phyloP scores from a whole-genome alignment of 164 flowering plant genomes.

The Piper longum region DNA sequence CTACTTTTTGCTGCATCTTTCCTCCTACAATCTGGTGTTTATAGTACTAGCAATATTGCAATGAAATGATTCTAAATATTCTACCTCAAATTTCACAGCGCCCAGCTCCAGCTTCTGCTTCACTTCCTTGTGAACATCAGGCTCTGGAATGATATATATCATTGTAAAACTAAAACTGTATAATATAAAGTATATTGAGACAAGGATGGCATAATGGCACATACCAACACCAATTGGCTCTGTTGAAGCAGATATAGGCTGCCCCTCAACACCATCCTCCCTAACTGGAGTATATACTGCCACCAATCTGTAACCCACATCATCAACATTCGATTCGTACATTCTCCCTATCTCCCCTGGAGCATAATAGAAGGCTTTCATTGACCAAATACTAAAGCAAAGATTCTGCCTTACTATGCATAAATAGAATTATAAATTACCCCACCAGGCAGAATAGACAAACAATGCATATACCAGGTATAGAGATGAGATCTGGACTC shows the following conservation, averaged over 20 bases:
- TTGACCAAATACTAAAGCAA: not conserved
- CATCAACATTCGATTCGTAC: conserved; percentile 98
- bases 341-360: conserved; percentile 89
- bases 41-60: not conserved
- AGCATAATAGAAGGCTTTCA: conserved; percentile 4
- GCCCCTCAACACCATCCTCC: conserved; percentile 94
- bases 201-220: not conserved
- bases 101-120: conserved; percentile 91
- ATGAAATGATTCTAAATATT: not conserved
- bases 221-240: conserved; percentile 91
- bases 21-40: not conserved
- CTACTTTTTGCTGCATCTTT: not conserved
- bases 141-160: conserved; percentile 45
- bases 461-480: conserved; percentile 44
- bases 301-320: conserved; percentile 90
- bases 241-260: conserved; percentile 90
- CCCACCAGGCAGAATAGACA: not conserved
- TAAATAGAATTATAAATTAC: not conserved
- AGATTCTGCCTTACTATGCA: not conserved
- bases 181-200: not conserved
- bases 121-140: conserved; percentile 86
- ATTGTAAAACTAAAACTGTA: not conserved
- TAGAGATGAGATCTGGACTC: conserved; percentile 95
- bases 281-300: conserved; percentile 84
- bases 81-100: conserved; percentile 89